Base-by-base conservation (phyloP, 306 rosid species). In the Vicia faba region DNA sequence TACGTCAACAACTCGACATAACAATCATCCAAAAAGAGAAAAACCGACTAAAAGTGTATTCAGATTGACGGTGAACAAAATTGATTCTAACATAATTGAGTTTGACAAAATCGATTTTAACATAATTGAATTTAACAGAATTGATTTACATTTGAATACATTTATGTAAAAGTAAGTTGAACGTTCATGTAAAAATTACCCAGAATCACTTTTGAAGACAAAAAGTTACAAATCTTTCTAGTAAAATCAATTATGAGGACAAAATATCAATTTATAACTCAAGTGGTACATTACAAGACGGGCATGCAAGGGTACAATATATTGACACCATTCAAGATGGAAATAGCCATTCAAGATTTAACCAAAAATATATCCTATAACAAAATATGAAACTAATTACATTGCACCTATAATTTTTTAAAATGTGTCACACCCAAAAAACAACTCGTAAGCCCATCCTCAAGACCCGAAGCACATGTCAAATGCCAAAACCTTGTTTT, bases 321-420 rank as follows among this genome's bases (percentile, higher is more conserved):
- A 33, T 14, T 12, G 54, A 35, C 46, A 33, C 14, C 54, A 66
- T 46, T 60, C 19, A 13, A 23, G 51, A 40, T 29, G 16, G 39
- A 49, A 50, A 2, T 25, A 55, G 40, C 11, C 18, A 45, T 45
- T 29, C 20, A 59, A 26, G 59, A 56, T 35, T 23, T n/a, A n/a
- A 43, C 79, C 72, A 46, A 74, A 38, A 64, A 59, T 43, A 64
- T 40, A 45, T 16, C 74, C 68, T 64, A 56, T 56, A 77, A 19
- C 49, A 57, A 31, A 64, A 41, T 49, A 64, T 64, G 68, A 28
- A 45, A 39, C 66, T 81, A 74, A 74, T 74, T 74, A 81, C 82
- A 70, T 44, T 73, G 59, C 67, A 51, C 48, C 69, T 62, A 55
- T 76, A 76, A 44, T 76, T 59, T 56, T 59, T 56, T 38, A 28